Evolutionary conservation across 1,284 basidiomycete genomes (phyloP).

Genomic region (Peniophora sp.): DNA sequence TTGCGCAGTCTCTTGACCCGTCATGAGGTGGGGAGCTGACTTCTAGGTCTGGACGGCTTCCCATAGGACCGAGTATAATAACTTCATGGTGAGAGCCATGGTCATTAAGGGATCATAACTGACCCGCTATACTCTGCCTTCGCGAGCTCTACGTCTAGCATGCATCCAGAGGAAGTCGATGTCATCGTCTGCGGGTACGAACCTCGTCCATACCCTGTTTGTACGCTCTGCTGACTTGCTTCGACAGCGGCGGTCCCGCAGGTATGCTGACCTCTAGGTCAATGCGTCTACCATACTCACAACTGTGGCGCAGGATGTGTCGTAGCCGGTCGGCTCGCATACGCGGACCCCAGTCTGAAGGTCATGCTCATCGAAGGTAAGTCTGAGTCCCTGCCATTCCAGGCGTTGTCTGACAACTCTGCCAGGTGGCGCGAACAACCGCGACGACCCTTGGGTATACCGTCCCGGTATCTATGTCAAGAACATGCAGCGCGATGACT

Average conservation of each 20-base stretch:
- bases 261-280: conserved; percentile 20
- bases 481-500: conserved; percentile 63
- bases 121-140: too few relatives aligned
- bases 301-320: conserved; percentile 48
- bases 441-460: conserved; percentile 67
- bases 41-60: too few relatives aligned
- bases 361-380: conserved; percentile 71
- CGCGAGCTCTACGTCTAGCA: conserved; percentile 19
- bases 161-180: conserved; percentile 66
- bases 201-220: conserved; percentile 1
- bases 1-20: too few relatives aligned
- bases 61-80: too few relatives aligned
- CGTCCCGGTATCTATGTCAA: conserved; percentile 61
- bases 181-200: conserved; percentile 51
- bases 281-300: neutral
- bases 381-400: conserved; percentile 1
- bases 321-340: conserved; percentile 60
- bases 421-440: conserved; percentile 58
- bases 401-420: neutral
- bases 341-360: conserved; percentile 63
- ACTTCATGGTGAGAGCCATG: too few relatives aligned
- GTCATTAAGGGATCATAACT: too few relatives aligned
- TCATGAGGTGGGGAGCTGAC: too few relatives aligned
- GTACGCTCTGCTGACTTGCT: conserved; percentile 4
- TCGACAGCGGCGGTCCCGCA: conserved; percentile 51